Base-by-base conservation (phyloP, 768 basidiomycete genomes). In the Chalciporus piperatus region DNA sequence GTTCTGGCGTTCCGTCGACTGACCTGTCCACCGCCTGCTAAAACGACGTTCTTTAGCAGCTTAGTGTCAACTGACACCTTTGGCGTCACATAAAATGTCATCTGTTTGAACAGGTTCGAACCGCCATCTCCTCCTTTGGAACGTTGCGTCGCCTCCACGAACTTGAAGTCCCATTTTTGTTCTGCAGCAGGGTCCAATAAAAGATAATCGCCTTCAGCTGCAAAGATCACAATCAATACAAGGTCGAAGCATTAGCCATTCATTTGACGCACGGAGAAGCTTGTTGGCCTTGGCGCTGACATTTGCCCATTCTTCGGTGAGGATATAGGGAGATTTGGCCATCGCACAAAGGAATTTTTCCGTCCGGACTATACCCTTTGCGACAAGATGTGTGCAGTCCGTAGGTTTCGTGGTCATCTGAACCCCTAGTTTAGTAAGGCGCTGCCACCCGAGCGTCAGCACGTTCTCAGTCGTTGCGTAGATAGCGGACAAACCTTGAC, bases 291-390 rank as follows among this genome's bases (percentile, higher is more conserved):
- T 74, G 4, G 80, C 77, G 11, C 81, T 87, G 0, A 78, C 77
- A 6, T 66, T 72, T 5, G 87, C 78, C 94, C 93, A 97, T 30
- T 79, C 72, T 47, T 77, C 76, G 3, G 75, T 79, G 19, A 97
- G 69, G 42, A 95, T 73, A 54, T 73, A 75, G 0, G 88, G 85
- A 0, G 78, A 81, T 1, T 68, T 68, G 0, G 87, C 76, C 58
- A 96, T 72, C 0, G 89, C 90, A 58, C 83, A 84, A 0, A 97
- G 74, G 63, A 96, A 88, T 66, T 96, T 97, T 63, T 93, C 89
- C 1, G 94, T 96, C 5, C 93, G 80, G 6, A 85, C 82, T 22
- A 95, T 73, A 23, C 75, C 73, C 30, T 77, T 79, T 10, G 82
- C 80, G 42, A 96, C 67, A 12, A 97, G 76, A 69, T 95, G 90